Evolutionary conservation across 495 filamentous ascomycete species (phyloP).

Genomic region (Aspergillus cavernicola): DNA sequence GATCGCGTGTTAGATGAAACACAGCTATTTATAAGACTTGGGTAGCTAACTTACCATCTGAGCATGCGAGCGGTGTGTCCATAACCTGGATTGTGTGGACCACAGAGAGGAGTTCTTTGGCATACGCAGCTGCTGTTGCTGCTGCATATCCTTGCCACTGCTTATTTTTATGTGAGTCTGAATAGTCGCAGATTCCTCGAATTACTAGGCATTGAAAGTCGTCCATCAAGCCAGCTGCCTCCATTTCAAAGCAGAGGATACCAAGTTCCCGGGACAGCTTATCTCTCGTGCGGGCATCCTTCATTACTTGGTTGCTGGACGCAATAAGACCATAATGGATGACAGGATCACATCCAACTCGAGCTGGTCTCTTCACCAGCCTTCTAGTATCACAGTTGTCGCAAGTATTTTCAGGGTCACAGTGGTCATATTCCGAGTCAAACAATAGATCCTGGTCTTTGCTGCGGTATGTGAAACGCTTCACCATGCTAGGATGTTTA

Average conservation of each 20-base stretch:
- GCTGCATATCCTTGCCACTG: conserved; percentile 28
- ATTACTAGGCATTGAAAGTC: conserved; percentile 27
- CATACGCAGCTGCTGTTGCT: conserved; percentile 29
- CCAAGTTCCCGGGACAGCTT: conserved; percentile 15
- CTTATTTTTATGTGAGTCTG: conserved; percentile 36
- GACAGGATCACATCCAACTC: conserved; percentile 1
- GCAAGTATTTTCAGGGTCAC: conserved; percentile 5
- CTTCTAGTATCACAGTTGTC: conserved; percentile 15
- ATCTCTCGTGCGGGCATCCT: conserved; percentile 10
- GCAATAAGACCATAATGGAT: conserved; percentile 22
- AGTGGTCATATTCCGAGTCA: conserved; percentile 25
- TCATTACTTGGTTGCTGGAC: conserved; percentile 20
- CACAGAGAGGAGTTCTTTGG: conserved; percentile 18
- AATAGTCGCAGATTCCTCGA: conserved; percentile 34
- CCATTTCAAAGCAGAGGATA: conserved; percentile 46
- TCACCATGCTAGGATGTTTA: conserved; percentile 17
- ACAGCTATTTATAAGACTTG: too few species aligned
- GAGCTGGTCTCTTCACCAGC: conserved; percentile 5
- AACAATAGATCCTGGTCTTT: conserved; percentile 29
- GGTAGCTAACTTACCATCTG: too few species aligned
- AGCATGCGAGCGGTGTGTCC: too few species aligned
- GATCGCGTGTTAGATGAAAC: too few species aligned
- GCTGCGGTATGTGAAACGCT: conserved; percentile 16
- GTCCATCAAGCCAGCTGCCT: conserved; percentile 42
- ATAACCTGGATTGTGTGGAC: too few species aligned